A percentile compares a stretch with the other conserved stretches of the same genome.
Evolutionary conservation across 1,139 yeast genomes (phyloP).

Genomic region (Kluyveromyces sp.): DNA sequence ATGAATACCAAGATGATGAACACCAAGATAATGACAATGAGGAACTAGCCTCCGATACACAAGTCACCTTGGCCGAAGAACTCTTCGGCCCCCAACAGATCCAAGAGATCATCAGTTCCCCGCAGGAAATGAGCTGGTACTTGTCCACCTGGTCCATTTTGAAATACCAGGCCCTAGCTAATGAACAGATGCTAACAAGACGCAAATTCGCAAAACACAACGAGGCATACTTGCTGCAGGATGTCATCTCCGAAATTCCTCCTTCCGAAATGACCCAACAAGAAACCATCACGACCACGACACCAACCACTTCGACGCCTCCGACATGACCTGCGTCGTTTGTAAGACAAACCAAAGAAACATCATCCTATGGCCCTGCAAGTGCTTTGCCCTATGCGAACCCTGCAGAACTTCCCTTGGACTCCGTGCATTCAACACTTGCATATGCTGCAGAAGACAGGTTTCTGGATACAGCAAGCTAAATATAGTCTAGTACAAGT

Average conservation of each 20-base stretch:
- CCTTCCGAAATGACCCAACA: neutral
- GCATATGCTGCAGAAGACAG: constrained; percentile 76
- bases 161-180: constrained; percentile 16
- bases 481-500: constrained; percentile 19
- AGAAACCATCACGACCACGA: neutral
- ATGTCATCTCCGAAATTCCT: constrained; percentile 20
- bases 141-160: constrained; percentile 26
- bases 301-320: constrained; percentile 18
- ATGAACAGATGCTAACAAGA: constrained; percentile 28
- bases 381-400: constrained; percentile 83
- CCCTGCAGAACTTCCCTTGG: constrained; percentile 73
- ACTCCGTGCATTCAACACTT: constrained; percentile 63
- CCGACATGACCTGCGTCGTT: constrained; percentile 52
- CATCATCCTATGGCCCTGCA: constrained; percentile 87
- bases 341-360: constrained; percentile 72
- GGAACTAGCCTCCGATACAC: constrained; percentile 5
- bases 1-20: constrained; percentile 13
- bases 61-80: constrained; percentile 12
- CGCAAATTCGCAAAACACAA: constrained; percentile 26
- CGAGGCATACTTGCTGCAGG: constrained; percentile 24
- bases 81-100: constrained; percentile 18
- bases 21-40: constrained; percentile 6
- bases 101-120: constrained; percentile 11
- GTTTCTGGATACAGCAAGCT: constrained; percentile 55
- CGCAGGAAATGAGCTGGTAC: constrained; percentile 22